Evolutionary conservation across 2,329 filamentous ascomycete species (phyloP).

Genomic region (Eurotiales sp.): DNA sequence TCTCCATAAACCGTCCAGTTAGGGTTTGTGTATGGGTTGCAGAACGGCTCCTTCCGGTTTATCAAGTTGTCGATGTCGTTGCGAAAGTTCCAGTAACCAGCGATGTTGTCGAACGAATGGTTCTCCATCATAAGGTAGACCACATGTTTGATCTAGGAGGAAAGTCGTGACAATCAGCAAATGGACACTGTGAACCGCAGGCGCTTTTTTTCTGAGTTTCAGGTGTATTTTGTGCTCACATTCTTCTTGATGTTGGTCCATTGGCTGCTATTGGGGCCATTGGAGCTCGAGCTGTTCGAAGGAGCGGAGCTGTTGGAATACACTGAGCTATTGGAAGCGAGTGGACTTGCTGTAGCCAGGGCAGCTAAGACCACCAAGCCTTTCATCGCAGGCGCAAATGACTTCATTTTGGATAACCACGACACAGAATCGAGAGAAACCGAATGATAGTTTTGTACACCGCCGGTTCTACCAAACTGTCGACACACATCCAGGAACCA

Average conservation of each 20-base stretch:
- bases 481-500: neutral
- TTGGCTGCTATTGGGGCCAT: neutral
- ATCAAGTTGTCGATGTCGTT: slow-evolving; percentile 34
- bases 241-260: neutral
- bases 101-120: slow-evolving; percentile 40
- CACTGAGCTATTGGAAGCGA: neutral
- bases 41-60: slow-evolving; percentile 25
- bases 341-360: neutral
- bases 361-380: neutral
- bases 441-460: neutral
- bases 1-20: slow-evolving; percentile 37
- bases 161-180: too few species aligned
- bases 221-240: too few species aligned
- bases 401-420: neutral
- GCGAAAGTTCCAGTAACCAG: slow-evolving; percentile 37
- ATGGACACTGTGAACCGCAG: neutral
- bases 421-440: too few species aligned
- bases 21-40: slow-evolving; percentile 37
- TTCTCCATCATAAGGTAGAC: slow-evolving; percentile 39
- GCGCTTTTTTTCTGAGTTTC: too few species aligned
- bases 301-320: too few species aligned
- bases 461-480: neutral
- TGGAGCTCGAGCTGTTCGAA: neutral
- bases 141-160: slow-evolving; percentile 30
- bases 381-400: neutral